Evolutionary conservation across 805 yeast species (phyloP), one percentile per base, ranked within the genome.

Genomic region (Saturnispora besseyi): DNA sequence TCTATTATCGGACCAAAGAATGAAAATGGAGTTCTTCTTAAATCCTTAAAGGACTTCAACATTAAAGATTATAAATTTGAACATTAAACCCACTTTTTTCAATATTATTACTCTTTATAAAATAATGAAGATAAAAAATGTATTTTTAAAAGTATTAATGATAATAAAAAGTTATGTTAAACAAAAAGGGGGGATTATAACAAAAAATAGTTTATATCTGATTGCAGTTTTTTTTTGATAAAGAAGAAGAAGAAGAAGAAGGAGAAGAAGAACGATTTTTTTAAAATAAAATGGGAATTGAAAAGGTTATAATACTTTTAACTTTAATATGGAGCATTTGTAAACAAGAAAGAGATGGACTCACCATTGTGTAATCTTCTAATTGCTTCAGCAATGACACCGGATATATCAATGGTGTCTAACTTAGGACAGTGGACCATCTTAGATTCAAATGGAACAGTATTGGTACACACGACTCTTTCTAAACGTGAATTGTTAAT

Each of bases 311-410:
- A 45, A 38, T 32, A 29, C 12, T 26, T 36, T 24, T n/a, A 13
- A 21, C n/a, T 34, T 54, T 54, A 67, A 41, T 63, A 60, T 24
- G 85, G 84, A 37, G 84, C 83, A 65, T 82, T 76, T 58, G 80
- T 82, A 68, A 86, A 86, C 55, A 86, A 71, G 67, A 82, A 86
- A 10, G 89, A 82, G 51, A 86, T 81, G 67, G 90, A 82, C 69
- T 86, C 95, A 68, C 95, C 95, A 59, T 85, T 84, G 66, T 86
- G 95, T 63, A 86, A 75, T 69, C 95, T 79, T 71, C 95, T 80
- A 53, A 86, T 79, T 54, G 89, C 82, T 67, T 86, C 95, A 30
- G 91, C 91, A 53, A 86, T 69, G 7, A 82, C 85, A 34, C 87
- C 78, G 56, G 84, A 76, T 44, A 86, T 77, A 66, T 86, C 93